Percentiles rank a stretch among this genome's conserved stretches.
Evolutionary conservation across 257 asterid genomes (phyloP).

Genomic region (Solanum arcanum): DNA sequence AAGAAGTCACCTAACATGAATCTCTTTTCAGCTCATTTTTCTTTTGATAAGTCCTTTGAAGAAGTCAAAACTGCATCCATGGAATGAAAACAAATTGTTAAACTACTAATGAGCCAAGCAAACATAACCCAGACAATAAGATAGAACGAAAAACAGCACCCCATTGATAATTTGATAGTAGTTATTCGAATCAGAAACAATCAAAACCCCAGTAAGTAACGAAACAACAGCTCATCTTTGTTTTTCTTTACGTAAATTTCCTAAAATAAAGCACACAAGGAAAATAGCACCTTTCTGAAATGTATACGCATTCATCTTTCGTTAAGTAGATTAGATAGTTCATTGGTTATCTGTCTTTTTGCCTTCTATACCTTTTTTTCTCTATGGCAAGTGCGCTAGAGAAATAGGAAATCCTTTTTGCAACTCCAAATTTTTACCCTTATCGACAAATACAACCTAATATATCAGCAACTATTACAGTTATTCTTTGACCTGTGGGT

Average conservation of each 20-base stretch:
- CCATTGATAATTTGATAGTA: background rate
- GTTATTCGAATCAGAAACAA: background rate
- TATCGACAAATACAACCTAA: background rate
- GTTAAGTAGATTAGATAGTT: background rate
- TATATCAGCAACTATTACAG: background rate
- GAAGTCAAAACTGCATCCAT: slow-evolving; percentile 78
- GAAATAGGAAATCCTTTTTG: background rate
- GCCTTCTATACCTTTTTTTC: background rate
- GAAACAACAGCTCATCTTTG: background rate
- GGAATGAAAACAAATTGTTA: background rate
- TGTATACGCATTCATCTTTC: background rate
- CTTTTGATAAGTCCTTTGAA: slow-evolving; percentile 69
- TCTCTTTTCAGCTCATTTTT: slow-evolving; percentile 33
- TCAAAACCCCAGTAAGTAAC: background rate
- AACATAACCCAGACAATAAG: background rate
- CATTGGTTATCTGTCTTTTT: background rate
- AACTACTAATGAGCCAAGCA: too few relatives aligned
- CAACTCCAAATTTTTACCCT: background rate
- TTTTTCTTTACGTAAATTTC: background rate
- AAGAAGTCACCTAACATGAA: background rate
- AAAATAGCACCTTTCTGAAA: background rate
- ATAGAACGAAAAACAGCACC: background rate
- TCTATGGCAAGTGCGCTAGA: background rate
- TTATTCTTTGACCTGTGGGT: background rate
- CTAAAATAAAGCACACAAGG: background rate